A percentile compares a stretch with the other conserved stretches of the same genome.
Evolutionary conservation across 805 yeast species (phyloP).

Genomic region (Cyberlindnera mrakii): DNA sequence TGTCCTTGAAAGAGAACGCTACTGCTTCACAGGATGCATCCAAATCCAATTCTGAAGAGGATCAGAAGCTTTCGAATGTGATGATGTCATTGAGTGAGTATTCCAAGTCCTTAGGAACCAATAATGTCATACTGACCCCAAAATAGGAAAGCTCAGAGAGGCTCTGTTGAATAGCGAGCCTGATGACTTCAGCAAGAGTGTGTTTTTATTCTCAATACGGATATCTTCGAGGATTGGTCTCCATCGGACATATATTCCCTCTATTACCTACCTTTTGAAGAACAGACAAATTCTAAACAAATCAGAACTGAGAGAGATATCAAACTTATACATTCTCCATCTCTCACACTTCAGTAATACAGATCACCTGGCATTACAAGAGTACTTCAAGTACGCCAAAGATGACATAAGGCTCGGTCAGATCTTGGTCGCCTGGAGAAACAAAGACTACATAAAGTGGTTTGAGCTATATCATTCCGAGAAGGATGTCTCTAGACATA

Average conservation of each 20-base stretch:
- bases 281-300: slow-evolving; percentile 15
- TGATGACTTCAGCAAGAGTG: slow-evolving; percentile 38
- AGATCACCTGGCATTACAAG: slow-evolving; percentile 13
- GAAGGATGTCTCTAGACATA: slow-evolving; percentile 7
- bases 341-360: slow-evolving; percentile 21
- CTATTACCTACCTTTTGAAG: slow-evolving; percentile 33
- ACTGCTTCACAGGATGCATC: neutral
- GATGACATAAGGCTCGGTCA: slow-evolving; percentile 30
- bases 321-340: slow-evolving; percentile 40
- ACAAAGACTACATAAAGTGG: slow-evolving; percentile 29
- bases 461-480: slow-evolving; percentile 19
- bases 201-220: slow-evolving; percentile 44
- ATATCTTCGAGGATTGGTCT: slow-evolving; percentile 42
- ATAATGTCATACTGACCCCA: neutral
- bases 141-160: slow-evolving; percentile 47
- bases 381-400: slow-evolving; percentile 23
- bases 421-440: slow-evolving; percentile 28
- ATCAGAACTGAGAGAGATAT: slow-evolving; percentile 35
- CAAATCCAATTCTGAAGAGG: slow-evolving; percentile 1
- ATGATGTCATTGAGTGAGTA: slow-evolving; percentile 29
- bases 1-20: slow-evolving; percentile 1
- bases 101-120: neutral
- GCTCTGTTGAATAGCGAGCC: slow-evolving; percentile 37
- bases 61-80: slow-evolving; percentile 15
- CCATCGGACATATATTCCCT: slow-evolving; percentile 53